Conservation (phyloP, 768 basidiomycete species). For the Nidularia sp. region DNA sequence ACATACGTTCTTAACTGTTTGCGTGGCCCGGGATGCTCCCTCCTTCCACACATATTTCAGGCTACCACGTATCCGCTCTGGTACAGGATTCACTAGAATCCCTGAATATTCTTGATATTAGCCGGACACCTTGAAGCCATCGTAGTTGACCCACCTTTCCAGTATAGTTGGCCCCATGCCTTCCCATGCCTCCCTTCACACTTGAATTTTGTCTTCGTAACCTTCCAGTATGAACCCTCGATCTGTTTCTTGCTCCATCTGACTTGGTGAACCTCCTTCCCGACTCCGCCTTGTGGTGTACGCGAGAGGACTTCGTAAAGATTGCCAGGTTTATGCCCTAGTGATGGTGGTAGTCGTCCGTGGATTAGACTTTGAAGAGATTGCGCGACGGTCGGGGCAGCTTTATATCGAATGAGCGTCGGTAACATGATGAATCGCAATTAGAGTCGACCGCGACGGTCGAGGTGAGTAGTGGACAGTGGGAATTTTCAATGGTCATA, state of each 20-base stretch:
- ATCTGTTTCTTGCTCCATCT: slow-evolving; percentile 74
- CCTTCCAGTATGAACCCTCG: slow-evolving; percentile 64
- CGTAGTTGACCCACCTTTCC: slow-evolving; percentile 59
- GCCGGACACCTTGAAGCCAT: background rate
- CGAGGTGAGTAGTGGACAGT: too few species aligned
- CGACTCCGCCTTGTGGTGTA: slow-evolving; percentile 62
- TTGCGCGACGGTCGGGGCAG: slow-evolving; percentile 19
- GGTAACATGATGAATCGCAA: slow-evolving; percentile 1
- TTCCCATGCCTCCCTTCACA: slow-evolving; percentile 72
- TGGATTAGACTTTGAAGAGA: slow-evolving; percentile 59
- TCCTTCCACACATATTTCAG: slow-evolving; percentile 74
- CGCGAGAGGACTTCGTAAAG: slow-evolving; percentile 73
- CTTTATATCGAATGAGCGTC: slow-evolving; percentile 9
- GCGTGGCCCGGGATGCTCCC: slow-evolving; percentile 40
- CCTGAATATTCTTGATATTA: slow-evolving; percentile 34
- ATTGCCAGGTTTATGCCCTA: slow-evolving; percentile 53
- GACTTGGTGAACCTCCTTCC: slow-evolving; percentile 64
- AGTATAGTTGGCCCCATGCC: slow-evolving; percentile 77
- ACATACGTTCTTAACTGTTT: background rate
- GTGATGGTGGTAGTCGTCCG: slow-evolving; percentile 51
- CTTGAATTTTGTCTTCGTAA: slow-evolving; percentile 72
- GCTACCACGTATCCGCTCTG: slow-evolving; percentile 64
- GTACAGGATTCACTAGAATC: slow-evolving; percentile 50
- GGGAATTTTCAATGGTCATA: too few species aligned
- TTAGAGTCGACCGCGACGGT: too few species aligned